Evolutionary conservation across 2,329 filamentous ascomycete genomes (phyloP), one percentile per base, ranked within the genome.

Genomic region (Parascedosporium putredinis): DNA sequence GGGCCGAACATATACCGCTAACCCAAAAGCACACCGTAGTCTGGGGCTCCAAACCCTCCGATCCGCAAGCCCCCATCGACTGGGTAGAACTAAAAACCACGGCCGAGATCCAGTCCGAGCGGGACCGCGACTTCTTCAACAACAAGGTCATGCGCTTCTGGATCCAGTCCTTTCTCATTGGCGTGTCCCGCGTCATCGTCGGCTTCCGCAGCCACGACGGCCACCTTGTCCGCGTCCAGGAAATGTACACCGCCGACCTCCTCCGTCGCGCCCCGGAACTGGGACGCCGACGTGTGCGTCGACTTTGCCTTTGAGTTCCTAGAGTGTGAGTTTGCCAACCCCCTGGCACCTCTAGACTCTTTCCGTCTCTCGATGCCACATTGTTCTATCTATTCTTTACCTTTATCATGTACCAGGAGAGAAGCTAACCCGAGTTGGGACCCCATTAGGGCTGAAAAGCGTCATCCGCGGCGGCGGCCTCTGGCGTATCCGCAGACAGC

Each of bases 61-160:
- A 75, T 52, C 75, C 74, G 48, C 79, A 78, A 45, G 73, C 74
- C n/a, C 80, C 85, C 0, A 84, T 88, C 55, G 88, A 91, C 59
- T 98, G 90, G 86, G 84, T 97, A 27, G 93, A 98, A 66, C 76
- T 98, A 51, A 98, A 98, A 64, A 98, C 93, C 1, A 80, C 81
- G n/a, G 83, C 79, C 36, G 81, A 85, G 55, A 82, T 91, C 46
- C 73, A 73, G 47, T 77, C 77, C 53, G 75, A 83, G 2, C 75
- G 79, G 44, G 86, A 93, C 59, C 74, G 81, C 60, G 67, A 83
- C 18, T 84, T 81, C 54, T 95, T 91, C 62, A 87, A 96, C 66
- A 79, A 86, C 45, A 97, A 97, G 64, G 75, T 97, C 50, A 78
- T 95, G 66, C 94, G 94, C 60, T 95, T 91, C 68, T 98, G 93